These are phyloP conservation scores for Talaromyces pinophilus DNA, from an alignment of 2,329 filamentous ascomycete species.

Conservation along the genomic window DNA sequence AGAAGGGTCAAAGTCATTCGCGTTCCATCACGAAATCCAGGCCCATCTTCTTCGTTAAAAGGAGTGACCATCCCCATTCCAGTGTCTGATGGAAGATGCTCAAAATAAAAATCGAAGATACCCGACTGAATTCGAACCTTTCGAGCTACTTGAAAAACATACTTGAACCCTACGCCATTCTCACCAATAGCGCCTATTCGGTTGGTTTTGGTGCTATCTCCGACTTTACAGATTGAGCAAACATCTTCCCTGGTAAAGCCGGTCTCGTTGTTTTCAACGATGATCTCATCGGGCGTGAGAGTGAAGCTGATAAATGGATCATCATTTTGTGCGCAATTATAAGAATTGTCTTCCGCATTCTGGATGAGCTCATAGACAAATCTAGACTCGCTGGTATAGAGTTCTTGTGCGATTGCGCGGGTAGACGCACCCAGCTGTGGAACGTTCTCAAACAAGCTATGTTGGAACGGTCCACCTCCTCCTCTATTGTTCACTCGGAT, in stretches of 20 bases:
- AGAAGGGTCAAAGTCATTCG: too few relatives aligned
- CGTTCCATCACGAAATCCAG: too few relatives aligned
- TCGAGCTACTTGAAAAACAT: slow-evolving; percentile 38
- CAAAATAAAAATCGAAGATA: too few relatives aligned
- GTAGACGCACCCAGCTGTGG: neutral
- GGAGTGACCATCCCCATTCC: too few relatives aligned
- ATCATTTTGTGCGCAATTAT: neutral
- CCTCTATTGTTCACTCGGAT: too few relatives aligned
- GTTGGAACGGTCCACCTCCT: too few relatives aligned
- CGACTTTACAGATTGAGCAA: slow-evolving; percentile 5
- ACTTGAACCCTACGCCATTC: slow-evolving; percentile 43
- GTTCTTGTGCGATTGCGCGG: neutral
- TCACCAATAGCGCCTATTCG: slow-evolving; percentile 36
- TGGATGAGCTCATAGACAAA: slow-evolving; percentile 6
- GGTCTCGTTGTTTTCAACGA: neutral
- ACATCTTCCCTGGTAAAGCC: too few relatives aligned
- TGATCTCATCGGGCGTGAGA: neutral
- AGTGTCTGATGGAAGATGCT: too few relatives aligned
- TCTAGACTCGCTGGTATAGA: neutral
- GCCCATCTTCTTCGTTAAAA: too few relatives aligned
- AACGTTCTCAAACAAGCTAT: too few relatives aligned
- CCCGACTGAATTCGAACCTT: slow-evolving; percentile 46
- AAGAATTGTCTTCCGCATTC: neutral
- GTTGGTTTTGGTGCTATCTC: slow-evolving; percentile 30
- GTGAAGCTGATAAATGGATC: neutral